Evolutionary conservation across 257 asterid species (phyloP), one percentile per base, ranked within the genome.

Genomic region (Lycium barbarum): DNA sequence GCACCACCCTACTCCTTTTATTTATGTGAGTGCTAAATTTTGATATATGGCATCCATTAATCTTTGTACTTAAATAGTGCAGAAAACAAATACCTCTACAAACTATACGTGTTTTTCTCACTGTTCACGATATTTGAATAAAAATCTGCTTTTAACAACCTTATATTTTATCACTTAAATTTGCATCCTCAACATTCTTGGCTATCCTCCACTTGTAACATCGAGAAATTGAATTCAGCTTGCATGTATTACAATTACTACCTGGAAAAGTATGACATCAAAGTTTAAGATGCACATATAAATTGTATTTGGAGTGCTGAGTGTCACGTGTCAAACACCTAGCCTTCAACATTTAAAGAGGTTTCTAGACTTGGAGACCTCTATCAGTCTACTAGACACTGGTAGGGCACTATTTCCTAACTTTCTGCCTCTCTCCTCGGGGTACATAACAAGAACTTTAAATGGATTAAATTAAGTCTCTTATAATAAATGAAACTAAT

Each of bases 11-110:
- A 49, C 18, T 7, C 81, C 59, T 59, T 73, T 72, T 47, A 73
- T 73, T 47, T 73, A 45, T 47, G 47, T 73, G 81, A 47, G 61
- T 73, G 20, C 81, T 73, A 47, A 20, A 72, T 73, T 70, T 73
- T 73, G 40, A 73, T 73, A 47, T 45, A 73, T 73, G 81, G 61
- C 61, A 74, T 33, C 61, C 47, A 51, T 51, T 51, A 74, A 26
- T 51, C 13, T 76, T 76, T 76, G 20, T 22, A 14, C 82, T 26
- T 76, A 0, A 51, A 51, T 51, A 26, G 82, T 0, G 5, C 47
- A 26, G 47, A 53, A 76, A 53, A 8, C 47, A 76, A 53, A 53
- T 76, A 3, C 26, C 61, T 26, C 47, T 3, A 76, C 82, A 76
- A 76, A 76, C 26, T 51, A 76, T 26, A 76, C 0, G 12, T 14